A percentile compares a stretch with the other conserved stretches of the same genome.
phyloP scores from a whole-genome alignment of 2,329 filamentous ascomycete genomes.

The Ophiocordyceps camponoti-saundersi region DNA sequence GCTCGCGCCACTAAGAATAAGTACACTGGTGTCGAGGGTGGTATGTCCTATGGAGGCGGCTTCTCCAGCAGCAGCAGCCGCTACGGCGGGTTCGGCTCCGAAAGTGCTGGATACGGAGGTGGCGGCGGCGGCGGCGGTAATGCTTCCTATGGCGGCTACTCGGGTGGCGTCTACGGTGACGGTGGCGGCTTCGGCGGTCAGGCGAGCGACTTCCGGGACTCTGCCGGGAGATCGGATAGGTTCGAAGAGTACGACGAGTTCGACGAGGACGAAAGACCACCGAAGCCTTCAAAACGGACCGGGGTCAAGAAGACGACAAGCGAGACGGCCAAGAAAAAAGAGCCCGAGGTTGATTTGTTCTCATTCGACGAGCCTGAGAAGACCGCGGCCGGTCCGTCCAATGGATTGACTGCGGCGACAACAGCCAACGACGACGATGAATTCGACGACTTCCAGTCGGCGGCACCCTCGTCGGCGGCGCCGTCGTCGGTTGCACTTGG shows the following conservation, averaged over 20 bases:
- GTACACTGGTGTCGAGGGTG: constrained; percentile 87
- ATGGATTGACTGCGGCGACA: constrained; percentile 25
- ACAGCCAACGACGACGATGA: constrained; percentile 58
- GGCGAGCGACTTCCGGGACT: constrained; percentile 51
- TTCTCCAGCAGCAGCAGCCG: constrained; percentile 35
- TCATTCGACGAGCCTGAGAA: constrained; percentile 68
- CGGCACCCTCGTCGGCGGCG: constrained; percentile 44
- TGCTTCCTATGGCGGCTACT: constrained; percentile 39
- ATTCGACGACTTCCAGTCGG: constrained; percentile 95
- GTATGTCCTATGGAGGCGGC: constrained; percentile 42
- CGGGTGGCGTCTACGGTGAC: constrained; percentile 76
- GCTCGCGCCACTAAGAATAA: constrained; percentile 80
- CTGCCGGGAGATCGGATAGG: constrained; percentile 44
- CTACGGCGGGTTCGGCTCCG: constrained; percentile 86
- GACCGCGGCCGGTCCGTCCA: constrained; percentile 28
- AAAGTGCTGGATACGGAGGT: constrained; percentile 56
- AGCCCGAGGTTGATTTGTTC: constrained; percentile 82
- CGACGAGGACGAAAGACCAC: constrained; percentile 51
- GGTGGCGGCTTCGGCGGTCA: constrained; percentile 84
- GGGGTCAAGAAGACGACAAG: constrained; percentile 26
- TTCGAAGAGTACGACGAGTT: constrained; percentile 98
- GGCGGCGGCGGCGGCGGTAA: constrained; percentile 43
- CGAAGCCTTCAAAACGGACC: constrained; percentile 21
- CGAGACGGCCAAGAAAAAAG: constrained; percentile 62
- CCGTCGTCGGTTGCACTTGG: constrained; percentile 23